Base-by-base conservation (phyloP, 1,139 yeast species). In the Kodamaea suecica region DNA sequence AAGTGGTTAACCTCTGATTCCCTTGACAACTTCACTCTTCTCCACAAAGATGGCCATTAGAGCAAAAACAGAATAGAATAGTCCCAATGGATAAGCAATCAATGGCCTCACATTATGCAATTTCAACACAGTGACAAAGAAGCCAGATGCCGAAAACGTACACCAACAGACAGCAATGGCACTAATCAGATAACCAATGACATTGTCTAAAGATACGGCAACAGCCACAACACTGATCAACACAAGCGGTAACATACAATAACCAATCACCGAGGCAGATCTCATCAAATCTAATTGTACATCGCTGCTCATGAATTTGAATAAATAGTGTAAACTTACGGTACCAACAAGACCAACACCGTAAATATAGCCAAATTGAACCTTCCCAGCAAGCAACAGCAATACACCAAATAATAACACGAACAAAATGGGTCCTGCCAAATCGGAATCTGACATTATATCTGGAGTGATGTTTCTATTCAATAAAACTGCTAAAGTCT, bases 301-400 rank as follows among this genome's bases (percentile, higher is more conserved):
- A 15, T 68, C 73, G 36, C 57, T 59, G 46, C 90, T 79, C 99
- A 92, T 92, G 44, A 88, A 70, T 57, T 84, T 87, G 57, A 94
- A 82, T 41, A 94, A 70, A 47, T 77, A 77, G 59, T 90, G 97
- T 48, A 88, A 76, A 27, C 95, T 79, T 12, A 87, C 55, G 2
- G 95, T 84, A 10, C 99, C 99, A 48, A 90, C 80, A 34, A 94
- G 65, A 1, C 97, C 98, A 30, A 92, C 95, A 17, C 98, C 98
- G 53, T 92, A 92, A 36, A 92, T 86, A 59, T 94, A 94, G 3
- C 98, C 97, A 57, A 92, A 92, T 57, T 92, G 97, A 13, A 90
- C 87, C 55, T 90, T 92, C 10, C 99, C 98, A 1, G 95, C 76
- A 31, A 88, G 67, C 37, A 90, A 66, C 35, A 94, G 64, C 43